phyloP scores from a whole-genome alignment of 768 basidiomycete genomes.

The Boletus sp. region DNA sequence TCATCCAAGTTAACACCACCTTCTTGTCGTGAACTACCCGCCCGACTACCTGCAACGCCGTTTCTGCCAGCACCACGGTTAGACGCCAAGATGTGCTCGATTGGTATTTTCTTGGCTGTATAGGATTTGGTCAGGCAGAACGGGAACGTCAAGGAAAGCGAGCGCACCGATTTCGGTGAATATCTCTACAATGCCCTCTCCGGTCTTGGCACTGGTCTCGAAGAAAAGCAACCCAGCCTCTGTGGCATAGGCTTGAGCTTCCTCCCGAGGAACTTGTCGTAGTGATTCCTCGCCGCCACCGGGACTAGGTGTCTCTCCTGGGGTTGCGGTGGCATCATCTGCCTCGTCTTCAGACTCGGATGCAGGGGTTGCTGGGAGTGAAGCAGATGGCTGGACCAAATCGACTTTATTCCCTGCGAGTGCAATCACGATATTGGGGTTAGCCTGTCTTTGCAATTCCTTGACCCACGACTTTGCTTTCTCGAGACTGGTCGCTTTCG shows the following conservation, averaged over 20 bases:
- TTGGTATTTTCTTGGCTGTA: conserved; percentile 81
- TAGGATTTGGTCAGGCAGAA: background rate
- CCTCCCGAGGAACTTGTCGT: conserved; percentile 90
- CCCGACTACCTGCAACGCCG: conserved; percentile 53
- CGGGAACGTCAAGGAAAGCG: background rate
- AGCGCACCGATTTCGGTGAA: conserved; percentile 95
- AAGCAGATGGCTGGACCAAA: conserved; percentile 68
- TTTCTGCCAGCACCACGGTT: conserved; percentile 66
- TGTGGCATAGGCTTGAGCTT: conserved; percentile 94
- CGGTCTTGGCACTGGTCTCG: conserved; percentile 97
- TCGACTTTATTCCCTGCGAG: conserved; percentile 98
- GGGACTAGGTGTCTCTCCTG: conserved; percentile 62
- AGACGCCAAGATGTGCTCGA: conserved; percentile 91
- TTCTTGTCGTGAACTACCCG: conserved; percentile 47
- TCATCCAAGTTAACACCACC: conserved; percentile 71
- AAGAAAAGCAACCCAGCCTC: conserved; percentile 96
- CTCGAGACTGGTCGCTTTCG: conserved; percentile 92
- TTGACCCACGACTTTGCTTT: conserved; percentile 99
- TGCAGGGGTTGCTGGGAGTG: conserved; percentile 46
- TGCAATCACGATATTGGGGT: conserved; percentile 98
- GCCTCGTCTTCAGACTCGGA: conserved; percentile 85
- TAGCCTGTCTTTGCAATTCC: conserved; percentile 97
- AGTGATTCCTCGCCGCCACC: conserved; percentile 62
- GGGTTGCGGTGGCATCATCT: conserved; percentile 89
- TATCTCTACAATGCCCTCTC: conserved; percentile 91